Evolutionary conservation across 1,284 basidiomycete species (phyloP), one percentile per base, ranked within the genome.

Genomic region (Ceratobasidium papillatum): DNA sequence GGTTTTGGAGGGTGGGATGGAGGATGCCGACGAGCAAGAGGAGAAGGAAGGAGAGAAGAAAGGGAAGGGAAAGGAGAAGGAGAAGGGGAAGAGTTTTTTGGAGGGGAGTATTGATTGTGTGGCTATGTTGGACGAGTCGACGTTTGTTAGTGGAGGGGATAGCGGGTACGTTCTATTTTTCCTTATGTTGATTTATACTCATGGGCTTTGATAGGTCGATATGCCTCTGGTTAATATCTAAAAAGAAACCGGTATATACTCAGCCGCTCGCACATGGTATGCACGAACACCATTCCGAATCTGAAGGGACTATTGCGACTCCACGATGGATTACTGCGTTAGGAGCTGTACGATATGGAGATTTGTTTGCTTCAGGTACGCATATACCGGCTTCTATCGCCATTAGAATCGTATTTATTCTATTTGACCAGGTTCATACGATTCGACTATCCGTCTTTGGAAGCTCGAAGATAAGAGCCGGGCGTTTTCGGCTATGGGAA

Each of bases 171-270:
- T 85, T 38, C 65, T 47, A 62, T 80, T 74, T 7, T 43, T 19
- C 7, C 17, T 61, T 22, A 14, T 12, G 11, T 51, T 41, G 22
- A 1, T 32, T n/a, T 47, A 34, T 52, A 34, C 38, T 22, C 32
- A 4, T 51, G 34, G 12, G 54, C 17, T 56, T 52, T 41, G 41
- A 0, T 78, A 97, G 95, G 0, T 92, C 94, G 4, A 91, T 99
- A 79, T 93, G 90, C 77, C 86, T 99, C 5, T 99, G 97, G 96
- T 89, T 88, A 45, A 94, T 91, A n/a, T 89, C 90, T 76, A 98
- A 96, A 86, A 99, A 99, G 86, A 99, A 99, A 83, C 95, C 97
- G 0, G 84, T 98, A 63, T 98, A 93, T 82, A 94, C 90, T 0
- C 87, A 91, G 62, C 85, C 91, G 4, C 85, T 97, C 51, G 94